Evolutionary conservation across 345 rosid species (phyloP).

Genomic region (Sisymbrium altissimum): DNA sequence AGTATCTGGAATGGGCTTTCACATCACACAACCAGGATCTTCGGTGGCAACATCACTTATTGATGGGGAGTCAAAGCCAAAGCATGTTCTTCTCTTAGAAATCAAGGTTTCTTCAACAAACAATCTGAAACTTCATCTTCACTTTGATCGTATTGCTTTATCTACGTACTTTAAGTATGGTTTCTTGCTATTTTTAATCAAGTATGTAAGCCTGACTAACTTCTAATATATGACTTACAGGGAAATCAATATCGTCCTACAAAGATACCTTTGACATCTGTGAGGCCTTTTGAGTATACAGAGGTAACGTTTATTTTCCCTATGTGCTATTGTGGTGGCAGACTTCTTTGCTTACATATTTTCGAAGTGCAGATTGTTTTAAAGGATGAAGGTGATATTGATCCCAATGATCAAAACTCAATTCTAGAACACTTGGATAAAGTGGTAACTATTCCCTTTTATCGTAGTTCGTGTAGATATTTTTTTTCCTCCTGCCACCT

Average conservation of each 20-base stretch:
- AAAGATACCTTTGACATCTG: constrained; percentile 91
- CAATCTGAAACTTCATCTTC: constrained; percentile 14
- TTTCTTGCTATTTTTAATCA: constrained; percentile 4
- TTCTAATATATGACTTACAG: constrained; percentile 36
- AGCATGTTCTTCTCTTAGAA: constrained; percentile 96
- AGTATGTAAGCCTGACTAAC: constrained; percentile 11
- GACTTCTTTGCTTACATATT: constrained; percentile 27
- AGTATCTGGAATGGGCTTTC: constrained; percentile 98
- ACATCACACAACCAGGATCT: constrained; percentile 98
- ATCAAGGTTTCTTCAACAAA: constrained; percentile 59
- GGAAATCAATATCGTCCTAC: constrained; percentile 98
- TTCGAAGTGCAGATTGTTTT: constrained; percentile 61
- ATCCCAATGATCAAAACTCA: constrained; percentile 92
- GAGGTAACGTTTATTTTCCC: constrained; percentile 48
- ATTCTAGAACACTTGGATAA: constrained; percentile 88
- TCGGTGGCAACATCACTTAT: constrained; percentile 98
- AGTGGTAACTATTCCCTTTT: constrained; percentile 54
- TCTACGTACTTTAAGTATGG: not conserved
- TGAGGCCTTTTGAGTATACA: constrained; percentile 88
- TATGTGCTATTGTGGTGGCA: constrained; percentile 9
- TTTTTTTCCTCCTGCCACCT: constrained; percentile 13
- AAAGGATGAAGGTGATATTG: constrained; percentile 82
- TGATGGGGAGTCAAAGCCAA: constrained; percentile 98
- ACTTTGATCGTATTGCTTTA: constrained; percentile 12
- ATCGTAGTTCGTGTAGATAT: constrained; percentile 19